Base-by-base conservation (phyloP, 441 rosid genomes). In the Isatis lusitanica region DNA sequence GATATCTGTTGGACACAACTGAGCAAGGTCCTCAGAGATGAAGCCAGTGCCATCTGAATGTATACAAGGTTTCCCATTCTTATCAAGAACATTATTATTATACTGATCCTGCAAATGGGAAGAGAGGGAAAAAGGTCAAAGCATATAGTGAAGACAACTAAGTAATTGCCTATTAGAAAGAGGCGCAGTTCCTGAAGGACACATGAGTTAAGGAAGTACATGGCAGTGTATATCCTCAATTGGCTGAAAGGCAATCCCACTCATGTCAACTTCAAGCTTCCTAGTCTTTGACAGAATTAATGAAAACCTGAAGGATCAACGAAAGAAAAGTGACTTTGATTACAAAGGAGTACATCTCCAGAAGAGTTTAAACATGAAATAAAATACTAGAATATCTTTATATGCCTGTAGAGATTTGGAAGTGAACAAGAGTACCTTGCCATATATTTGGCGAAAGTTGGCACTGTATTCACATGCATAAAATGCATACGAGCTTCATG, bases 41-140 rank as follows among this genome's bases (percentile, higher is more conserved):
- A 70, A 90, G 55, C 98, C 95, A 71, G 96, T 94, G 36, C 98
- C 97, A 83, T 94, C 93, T 1, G 92, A 81, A 76, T 84, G 91
- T 70, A 94, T 85, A 30, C 48, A 44, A 7, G 30, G 62, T 36
- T 93, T 66, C 10, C 79, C 80, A 50, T 88, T 80, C 63, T 79
- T 82, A 35, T 77, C 87, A 51, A 30, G 24, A 47, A 87, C 71
- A 56, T 2, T 5, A 5, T 81, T 84, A 26, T 78, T 79, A 51
- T 82, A 21, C 4, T 64, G 48, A 78, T 87, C 89, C 97, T 94
- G 85, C 66, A 61, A 39, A 33, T 67, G 6, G 48, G 56, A 71
- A 21, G 0, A 7, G 58, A 42, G 53, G 51, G n/a, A 15, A 24
- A 16, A 9, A 30, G 17, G 48, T 39, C 7, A 8, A 72, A 50